phyloP scores from a whole-genome alignment of 805 yeast species.

The Kodamaea lidongshanica region DNA sequence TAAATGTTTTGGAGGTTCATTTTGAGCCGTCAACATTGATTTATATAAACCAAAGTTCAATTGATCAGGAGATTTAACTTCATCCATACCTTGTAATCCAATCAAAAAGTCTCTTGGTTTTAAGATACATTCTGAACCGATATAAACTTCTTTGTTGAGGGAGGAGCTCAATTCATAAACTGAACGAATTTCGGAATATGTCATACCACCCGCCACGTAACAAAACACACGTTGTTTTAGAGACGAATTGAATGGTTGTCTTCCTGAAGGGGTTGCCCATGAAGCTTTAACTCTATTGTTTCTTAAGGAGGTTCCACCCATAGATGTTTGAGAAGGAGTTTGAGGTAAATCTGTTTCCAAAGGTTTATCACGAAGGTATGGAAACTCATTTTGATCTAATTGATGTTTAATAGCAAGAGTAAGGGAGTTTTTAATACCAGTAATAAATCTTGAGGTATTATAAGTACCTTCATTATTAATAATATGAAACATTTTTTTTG shows the following conservation, averaged over 20 bases:
- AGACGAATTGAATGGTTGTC: slow-evolving; percentile 9
- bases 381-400: slow-evolving; percentile 57
- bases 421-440: slow-evolving; percentile 59
- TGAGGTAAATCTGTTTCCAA: slow-evolving; percentile 39
- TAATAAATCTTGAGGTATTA: slow-evolving; percentile 66
- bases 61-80: slow-evolving; percentile 32
- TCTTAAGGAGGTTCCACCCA: slow-evolving; percentile 41
- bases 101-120: slow-evolving; percentile 47
- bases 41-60: slow-evolving; percentile 36
- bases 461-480: slow-evolving; percentile 45
- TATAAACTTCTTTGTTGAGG: slow-evolving; percentile 63
- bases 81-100: slow-evolving; percentile 37
- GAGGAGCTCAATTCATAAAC: slow-evolving; percentile 61
- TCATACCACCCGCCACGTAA: slow-evolving; percentile 84
- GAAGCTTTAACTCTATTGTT: slow-evolving; percentile 69
- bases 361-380: slow-evolving; percentile 73
- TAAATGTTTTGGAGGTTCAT: slow-evolving; percentile 39
- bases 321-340: slow-evolving; percentile 3
- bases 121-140: slow-evolving; percentile 75
- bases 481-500: slow-evolving; percentile 52
- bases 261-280: slow-evolving; percentile 51
- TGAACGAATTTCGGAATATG: slow-evolving; percentile 73
- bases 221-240: slow-evolving; percentile 65
- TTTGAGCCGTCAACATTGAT: slow-evolving; percentile 22
- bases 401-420: slow-evolving; percentile 45